Evolutionary conservation across 306 rosid genomes (phyloP).

Genomic region (Trifolium subterraneum): DNA sequence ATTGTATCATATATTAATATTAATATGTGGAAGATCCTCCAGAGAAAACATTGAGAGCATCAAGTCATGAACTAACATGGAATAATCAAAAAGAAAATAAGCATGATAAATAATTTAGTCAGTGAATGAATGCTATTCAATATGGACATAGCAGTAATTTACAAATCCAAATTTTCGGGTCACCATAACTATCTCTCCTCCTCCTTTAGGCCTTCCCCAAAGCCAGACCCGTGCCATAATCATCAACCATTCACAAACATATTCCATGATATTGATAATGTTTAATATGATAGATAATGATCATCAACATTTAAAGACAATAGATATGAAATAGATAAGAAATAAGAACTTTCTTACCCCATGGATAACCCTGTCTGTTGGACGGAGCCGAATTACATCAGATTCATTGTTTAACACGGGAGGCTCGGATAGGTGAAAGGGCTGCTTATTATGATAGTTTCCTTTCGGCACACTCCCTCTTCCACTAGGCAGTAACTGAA

Average conservation of each 20-base stretch:
- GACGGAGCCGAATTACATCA: slow-evolving; percentile 42
- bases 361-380: slow-evolving; percentile 46
- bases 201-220: background rate
- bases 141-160: no score
- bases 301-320: slow-evolving; percentile 13
- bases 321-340: slow-evolving; percentile 11
- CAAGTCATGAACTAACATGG: background rate
- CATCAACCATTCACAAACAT: slow-evolving; percentile 13
- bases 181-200: slow-evolving; percentile 5
- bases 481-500: slow-evolving; percentile 37
- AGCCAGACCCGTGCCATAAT: background rate
- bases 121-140: background rate
- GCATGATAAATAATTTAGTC: background rate
- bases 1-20: no score
- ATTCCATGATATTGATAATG: background rate
- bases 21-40: no score
- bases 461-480: slow-evolving; percentile 41
- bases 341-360: slow-evolving; percentile 44
- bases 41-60: no score
- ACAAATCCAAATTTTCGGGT: background rate
- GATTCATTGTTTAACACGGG: slow-evolving; percentile 39
- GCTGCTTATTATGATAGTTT: slow-evolving; percentile 39
- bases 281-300: slow-evolving; percentile 14
- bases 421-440: slow-evolving; percentile 32
- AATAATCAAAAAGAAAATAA: background rate